phyloP scores from a whole-genome alignment of 345 rosid species.

The Rhizophora apiculata region DNA sequence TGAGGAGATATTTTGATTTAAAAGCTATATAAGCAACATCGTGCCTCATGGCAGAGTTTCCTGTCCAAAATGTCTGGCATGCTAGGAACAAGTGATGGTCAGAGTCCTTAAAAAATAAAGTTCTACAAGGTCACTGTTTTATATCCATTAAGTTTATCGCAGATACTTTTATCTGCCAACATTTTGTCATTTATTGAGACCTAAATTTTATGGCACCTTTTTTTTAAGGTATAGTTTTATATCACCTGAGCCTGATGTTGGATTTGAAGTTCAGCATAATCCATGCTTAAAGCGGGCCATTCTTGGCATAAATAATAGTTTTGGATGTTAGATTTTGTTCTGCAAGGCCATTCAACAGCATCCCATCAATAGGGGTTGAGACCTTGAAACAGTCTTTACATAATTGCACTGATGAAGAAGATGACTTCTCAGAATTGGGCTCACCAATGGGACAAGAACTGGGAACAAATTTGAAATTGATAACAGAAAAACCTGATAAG shows the following conservation, averaged over 20 bases:
- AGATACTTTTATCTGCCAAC: no score
- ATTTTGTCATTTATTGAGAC: no score
- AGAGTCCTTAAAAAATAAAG: no score
- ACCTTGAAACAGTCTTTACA: constrained; percentile 15
- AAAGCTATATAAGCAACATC: no score
- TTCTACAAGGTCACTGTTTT: no score
- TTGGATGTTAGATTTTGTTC: constrained; percentile 1
- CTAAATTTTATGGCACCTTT: no score
- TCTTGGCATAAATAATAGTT: background rate
- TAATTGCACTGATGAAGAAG: constrained; percentile 4
- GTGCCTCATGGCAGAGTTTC: no score
- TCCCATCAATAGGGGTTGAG: constrained; percentile 15
- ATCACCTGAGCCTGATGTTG: background rate
- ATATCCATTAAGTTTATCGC: no score
- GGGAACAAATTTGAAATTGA: constrained; percentile 12
- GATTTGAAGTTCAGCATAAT: background rate
- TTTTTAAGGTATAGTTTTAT: background rate
- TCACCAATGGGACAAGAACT: constrained; percentile 9
- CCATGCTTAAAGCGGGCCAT: background rate
- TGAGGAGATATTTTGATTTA: no score
- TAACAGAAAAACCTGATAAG: constrained; percentile 20
- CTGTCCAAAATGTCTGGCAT: no score
- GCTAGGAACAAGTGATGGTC: no score
- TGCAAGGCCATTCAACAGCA: constrained; percentile 1
- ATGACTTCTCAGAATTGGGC: constrained; percentile 27